Conservation (phyloP, 1,284 basidiomycete genomes). For the Tetrapyrgos nigripes region DNA sequence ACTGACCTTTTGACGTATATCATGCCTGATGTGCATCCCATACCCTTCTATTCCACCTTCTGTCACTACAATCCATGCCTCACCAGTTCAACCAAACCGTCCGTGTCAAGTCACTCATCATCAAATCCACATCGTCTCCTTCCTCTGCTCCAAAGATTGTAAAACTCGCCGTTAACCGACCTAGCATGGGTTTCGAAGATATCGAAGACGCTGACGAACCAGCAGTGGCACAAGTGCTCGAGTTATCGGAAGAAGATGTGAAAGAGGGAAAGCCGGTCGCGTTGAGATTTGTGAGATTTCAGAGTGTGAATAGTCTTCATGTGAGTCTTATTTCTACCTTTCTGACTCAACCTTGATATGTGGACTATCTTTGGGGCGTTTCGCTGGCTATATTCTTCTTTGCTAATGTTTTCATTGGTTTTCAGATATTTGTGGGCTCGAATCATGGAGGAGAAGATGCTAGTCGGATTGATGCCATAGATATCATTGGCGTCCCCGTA, state of each 20-base stretch:
- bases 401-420: too few species aligned
- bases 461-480: constrained; percentile 81
- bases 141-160: constrained; percentile 69
- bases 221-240: constrained; percentile 60
- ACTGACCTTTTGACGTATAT: not conserved
- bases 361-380: too few species aligned
- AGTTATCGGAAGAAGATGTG: constrained; percentile 58
- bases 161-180: constrained; percentile 74
- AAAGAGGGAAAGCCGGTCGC: constrained; percentile 62
- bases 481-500: constrained; percentile 72
- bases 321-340: constrained; percentile 47
- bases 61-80: not conserved
- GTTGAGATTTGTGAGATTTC: constrained; percentile 81
- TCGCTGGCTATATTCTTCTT: too few species aligned
- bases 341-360: too few species aligned
- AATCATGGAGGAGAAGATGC: constrained; percentile 80
- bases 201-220: constrained; percentile 58
- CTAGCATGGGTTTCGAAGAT: constrained; percentile 72
- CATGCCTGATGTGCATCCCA: too few species aligned
- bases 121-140: constrained; percentile 57
- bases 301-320: constrained; percentile 76
- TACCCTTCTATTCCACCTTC: not conserved
- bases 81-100: constrained; percentile 83
- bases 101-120: constrained; percentile 71
- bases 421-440: constrained; percentile 77